A percentile compares a stretch with the other conserved stretches of the same genome.
These are phyloP conservation scores for Gliomastix tumulicola DNA, from an alignment of 2,329 filamentous ascomycete species.

Conservation along the genomic window DNA sequence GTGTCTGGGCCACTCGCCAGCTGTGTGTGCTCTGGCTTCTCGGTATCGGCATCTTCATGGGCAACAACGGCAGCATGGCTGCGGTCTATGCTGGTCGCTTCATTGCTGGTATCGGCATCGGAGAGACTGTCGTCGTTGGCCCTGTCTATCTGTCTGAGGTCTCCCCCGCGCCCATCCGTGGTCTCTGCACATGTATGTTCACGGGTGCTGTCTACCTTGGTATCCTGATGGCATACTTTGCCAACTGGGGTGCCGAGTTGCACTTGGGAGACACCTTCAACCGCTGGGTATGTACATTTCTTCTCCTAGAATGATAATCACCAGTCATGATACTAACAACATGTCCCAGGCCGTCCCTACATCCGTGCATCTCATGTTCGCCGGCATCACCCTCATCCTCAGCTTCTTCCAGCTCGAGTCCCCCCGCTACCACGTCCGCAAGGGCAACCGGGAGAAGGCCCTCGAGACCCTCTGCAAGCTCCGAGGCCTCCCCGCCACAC, in stretches of 20 bases:
- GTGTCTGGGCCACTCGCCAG: slow-evolving; percentile 42
- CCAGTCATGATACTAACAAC: too few relatives aligned
- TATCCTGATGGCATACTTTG: slow-evolving; percentile 64
- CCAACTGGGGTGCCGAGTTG: slow-evolving; percentile 46
- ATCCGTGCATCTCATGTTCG: slow-evolving; percentile 54
- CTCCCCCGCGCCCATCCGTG: slow-evolving; percentile 53
- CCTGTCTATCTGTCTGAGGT: slow-evolving; percentile 62
- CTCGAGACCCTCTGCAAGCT: slow-evolving; percentile 26
- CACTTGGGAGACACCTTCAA: slow-evolving; percentile 25
- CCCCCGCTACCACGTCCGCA: slow-evolving; percentile 20
- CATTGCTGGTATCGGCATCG: slow-evolving; percentile 46
- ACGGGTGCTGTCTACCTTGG: slow-evolving; percentile 51
- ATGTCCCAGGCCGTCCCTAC: slow-evolving; percentile 43
- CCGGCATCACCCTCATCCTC: slow-evolving; percentile 9
- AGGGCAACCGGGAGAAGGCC: slow-evolving; percentile 23
- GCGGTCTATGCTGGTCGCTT: slow-evolving; percentile 49
- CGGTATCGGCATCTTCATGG: slow-evolving; percentile 40
- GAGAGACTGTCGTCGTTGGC: slow-evolving; percentile 49
- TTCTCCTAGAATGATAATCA: too few relatives aligned
- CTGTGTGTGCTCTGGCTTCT: slow-evolving; percentile 40
- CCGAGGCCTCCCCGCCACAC: slow-evolving; percentile 25
- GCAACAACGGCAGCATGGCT: slow-evolving; percentile 31
- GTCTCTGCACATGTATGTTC: slow-evolving; percentile 51
- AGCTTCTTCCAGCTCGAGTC: slow-evolving; percentile 11
- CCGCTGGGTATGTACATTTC: slow-evolving; percentile 7